Evolutionary conservation across 1,284 basidiomycete species (phyloP).

Genomic region (Ganoderma sinense): DNA sequence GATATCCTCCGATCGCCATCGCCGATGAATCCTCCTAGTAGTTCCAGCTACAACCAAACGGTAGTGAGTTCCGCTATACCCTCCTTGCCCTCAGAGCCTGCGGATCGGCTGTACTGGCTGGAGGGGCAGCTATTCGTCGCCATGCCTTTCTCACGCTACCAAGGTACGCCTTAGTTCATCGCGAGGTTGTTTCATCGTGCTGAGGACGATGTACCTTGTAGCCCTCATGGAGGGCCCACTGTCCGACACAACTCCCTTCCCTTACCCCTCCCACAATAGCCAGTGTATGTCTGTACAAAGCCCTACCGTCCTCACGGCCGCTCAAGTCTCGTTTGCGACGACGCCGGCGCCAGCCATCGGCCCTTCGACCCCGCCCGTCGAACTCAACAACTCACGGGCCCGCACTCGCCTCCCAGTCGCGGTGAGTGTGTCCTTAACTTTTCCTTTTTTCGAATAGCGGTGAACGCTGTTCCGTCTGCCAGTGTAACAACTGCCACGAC

Average conservation of each 20-base stretch:
- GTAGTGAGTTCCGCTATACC: neutral
- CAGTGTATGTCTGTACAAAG: neutral
- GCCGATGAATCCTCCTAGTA: neutral
- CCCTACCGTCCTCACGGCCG: neutral
- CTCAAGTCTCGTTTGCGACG: neutral
- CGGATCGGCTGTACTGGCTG: neutral
- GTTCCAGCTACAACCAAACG: no score
- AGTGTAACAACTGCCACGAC: slow-evolving; percentile 8
- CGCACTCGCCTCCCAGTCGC: neutral
- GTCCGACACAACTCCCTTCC: neutral
- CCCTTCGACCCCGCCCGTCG: neutral
- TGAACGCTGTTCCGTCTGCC: neutral
- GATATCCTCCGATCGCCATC: neutral
- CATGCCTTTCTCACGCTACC: neutral
- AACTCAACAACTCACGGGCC: neutral
- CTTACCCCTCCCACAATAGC: neutral
- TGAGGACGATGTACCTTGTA: neutral
- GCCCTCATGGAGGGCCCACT: neutral
- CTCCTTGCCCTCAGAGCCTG: neutral
- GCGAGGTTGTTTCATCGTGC: neutral
- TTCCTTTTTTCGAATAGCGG: no score
- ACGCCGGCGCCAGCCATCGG: neutral
- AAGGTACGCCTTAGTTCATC: neutral
- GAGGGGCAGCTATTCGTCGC: neutral
- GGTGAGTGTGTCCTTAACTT: neutral